Evolutionary conservation across 164 flowering plant species (phyloP).

Genomic region (Dillenia suffruticosa): DNA sequence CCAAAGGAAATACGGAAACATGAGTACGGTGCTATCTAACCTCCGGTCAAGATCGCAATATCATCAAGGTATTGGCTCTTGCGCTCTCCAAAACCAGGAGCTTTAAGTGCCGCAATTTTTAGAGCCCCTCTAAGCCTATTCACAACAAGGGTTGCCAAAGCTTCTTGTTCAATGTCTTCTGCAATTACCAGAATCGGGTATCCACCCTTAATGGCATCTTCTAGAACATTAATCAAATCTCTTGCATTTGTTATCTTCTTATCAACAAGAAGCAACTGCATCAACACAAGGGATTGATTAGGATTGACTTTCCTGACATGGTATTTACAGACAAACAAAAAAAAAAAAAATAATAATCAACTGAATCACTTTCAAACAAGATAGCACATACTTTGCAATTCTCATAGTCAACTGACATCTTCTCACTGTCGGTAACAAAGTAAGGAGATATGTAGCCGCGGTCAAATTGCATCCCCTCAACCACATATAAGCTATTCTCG

Average conservation of each 20-base stretch:
- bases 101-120: slow-evolving; percentile 95
- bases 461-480: slow-evolving; percentile 98
- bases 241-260: slow-evolving; percentile 94
- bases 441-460: slow-evolving; percentile 97
- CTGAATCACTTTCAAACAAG: neutral
- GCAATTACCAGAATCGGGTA: slow-evolving; percentile 85
- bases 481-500: slow-evolving; percentile 85
- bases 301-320: neutral
- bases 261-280: slow-evolving; percentile 93
- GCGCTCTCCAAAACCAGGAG: slow-evolving; percentile 99
- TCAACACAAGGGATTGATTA: slow-evolving; percentile 1
- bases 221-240: slow-evolving; percentile 75
- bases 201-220: slow-evolving; percentile 84
- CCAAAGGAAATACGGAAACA: no score
- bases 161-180: slow-evolving; percentile 98
- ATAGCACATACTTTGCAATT: slow-evolving; percentile 72
- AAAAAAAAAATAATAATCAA: neutral
- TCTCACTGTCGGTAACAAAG: slow-evolving; percentile 94
- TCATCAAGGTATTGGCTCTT: slow-evolving; percentile 96
- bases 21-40: slow-evolving; percentile 20
- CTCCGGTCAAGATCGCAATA: slow-evolving; percentile 92
- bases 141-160: slow-evolving; percentile 97
- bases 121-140: slow-evolving; percentile 89
- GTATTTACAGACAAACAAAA: neutral
- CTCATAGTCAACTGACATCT: slow-evolving; percentile 89